Evolutionary conservation across 2,329 filamentous ascomycete genomes (phyloP), one percentile per base, ranked within the genome.

Genomic region (Xylaria sp.): DNA sequence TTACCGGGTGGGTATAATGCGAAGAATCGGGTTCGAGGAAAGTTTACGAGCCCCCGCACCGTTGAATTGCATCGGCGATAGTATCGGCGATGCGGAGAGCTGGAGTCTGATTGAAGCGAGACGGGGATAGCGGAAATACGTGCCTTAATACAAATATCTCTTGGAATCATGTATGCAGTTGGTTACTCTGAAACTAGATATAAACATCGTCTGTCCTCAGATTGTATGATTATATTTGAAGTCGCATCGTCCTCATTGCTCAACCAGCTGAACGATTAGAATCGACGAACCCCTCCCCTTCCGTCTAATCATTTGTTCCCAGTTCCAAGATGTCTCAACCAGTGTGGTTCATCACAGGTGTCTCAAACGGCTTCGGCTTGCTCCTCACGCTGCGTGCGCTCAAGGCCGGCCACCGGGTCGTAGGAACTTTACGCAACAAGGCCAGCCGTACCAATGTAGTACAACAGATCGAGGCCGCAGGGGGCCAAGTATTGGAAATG

Each of bases 291-390:
- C 23, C 23, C 23, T n/a, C 18, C 6, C 23, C 13, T 32, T n/a
- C 25, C 23, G 9, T 32, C 7, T 15, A 8, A 3, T 15, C 9
- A 20, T 20, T 15, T 8, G 18, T 51, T 20, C 7, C 8, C 4
- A 59, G 9, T 20, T 34, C 18, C 9, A 25, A 57, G 9, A 12
- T 76, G 75, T 73, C 75, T 25, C 69, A 74, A 37, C 74, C 75
- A 1, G 65, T 72, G 3, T 77, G 74, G 75, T 73, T 80, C 34
- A 79, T 81, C 61, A 81, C 79, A 8, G 79, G 79, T 12, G 78
- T 76, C 50, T 80, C 78, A 1, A 78, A 76, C 46, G 79, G 79
- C 58, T 75, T 81, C 37, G 79, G 80, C 13, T 70, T 78, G 6
- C 55, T 76, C 2, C 72, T 81, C 34, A 72, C 74, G 41, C 72